Evolutionary conservation across 1,139 yeast species (phyloP), one percentile per base, ranked within the genome.

Genomic region (Geotrichum fermentans): DNA sequence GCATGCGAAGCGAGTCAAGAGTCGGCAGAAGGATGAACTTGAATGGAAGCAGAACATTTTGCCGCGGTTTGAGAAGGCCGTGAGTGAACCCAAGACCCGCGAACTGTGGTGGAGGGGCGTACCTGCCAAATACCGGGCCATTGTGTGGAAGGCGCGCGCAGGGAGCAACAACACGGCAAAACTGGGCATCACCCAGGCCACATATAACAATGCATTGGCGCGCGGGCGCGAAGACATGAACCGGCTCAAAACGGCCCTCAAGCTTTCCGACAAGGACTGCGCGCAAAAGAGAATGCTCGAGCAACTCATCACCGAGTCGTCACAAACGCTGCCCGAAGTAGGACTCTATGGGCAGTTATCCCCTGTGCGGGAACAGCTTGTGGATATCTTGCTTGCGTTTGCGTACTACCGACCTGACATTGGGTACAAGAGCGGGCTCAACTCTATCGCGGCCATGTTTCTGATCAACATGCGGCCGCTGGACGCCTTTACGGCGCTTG

Each of bases 61-160:
- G 3, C 70, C 73, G 2, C 20, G 36, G n/a, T 58, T 72, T 52
- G 61, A 63, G 24, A 53, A 59, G 10, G 66, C 68, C 39, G 59
- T 75, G 10, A 62, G 65, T 44, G 58, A 67, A 8, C 67, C 77
- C 0, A 58, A 67, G 18, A 68, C 75, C 4, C 69, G 81, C 47
- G 81, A 78, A 49, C 66, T 80, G 51, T 79, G 82, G 77, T 82
- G 88, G 87, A 67, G 86, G 46, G 87, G 87, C 1, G 64, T 83
- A 1, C 83, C 87, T 2, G 51, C 66, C n/a, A 59, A 62, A 34
- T 61, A 73, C 16, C 67, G 90, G 41, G 63, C 70, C 7, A 62
- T 63, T 13, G 68, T 82, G 4, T 83, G 90, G 90, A 64, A 66
- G 54, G 63, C 64, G 44, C 72, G 71, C 46, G 65, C 75, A 30